Base-by-base conservation (phyloP, 2,329 filamentous ascomycete genomes). In the Fusarium marasasianum region DNA sequence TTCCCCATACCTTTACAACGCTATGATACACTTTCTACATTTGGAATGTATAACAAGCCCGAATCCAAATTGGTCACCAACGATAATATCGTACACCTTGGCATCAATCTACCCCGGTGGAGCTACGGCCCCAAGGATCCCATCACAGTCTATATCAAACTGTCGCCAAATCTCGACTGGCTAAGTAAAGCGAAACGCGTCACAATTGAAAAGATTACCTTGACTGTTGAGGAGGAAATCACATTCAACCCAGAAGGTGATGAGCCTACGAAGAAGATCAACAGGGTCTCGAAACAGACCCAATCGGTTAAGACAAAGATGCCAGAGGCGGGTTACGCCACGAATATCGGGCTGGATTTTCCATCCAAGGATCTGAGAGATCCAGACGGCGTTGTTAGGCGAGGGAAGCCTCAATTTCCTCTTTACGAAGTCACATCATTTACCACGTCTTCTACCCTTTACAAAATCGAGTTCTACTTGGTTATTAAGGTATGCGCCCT, bases 181-280 rank as follows among this genome's bases (percentile, higher is more conserved):
- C 86, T 96, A 82, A 91, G 86, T 80, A 98, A 98, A 83, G 95
- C 96, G 54, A 94, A 92, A 81, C 94, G 94, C 80, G 95, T 98
- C 60, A 96, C 94, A 48, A 97, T 99, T 79, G 92, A 95, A 80
- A 96, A 96, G 80, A 96, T 99, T 76, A 98, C 95, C 3, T 91
- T 98, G 47, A 91, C 91, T 18, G 97, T 99, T 77, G 96, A 98
- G 80, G 96, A 99, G 83, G 96, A 98, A 81, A 97, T 98, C 67
- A 97, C 96, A n/a, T 99, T 94, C 84, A 98, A 99, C 76, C 96
- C 96, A 37, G 96, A 98, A 83, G 96, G 96, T 55, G 96, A 98
- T 80, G 96, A 98, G 81, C 95, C 95, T 35, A 93, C 93, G 38
- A 94, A 94, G 75, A 98, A 97, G 82, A 87, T 94, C 76, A 98